Conservation (phyloP, 1,284 basidiomycete species). For the Malassezia japonica region DNA sequence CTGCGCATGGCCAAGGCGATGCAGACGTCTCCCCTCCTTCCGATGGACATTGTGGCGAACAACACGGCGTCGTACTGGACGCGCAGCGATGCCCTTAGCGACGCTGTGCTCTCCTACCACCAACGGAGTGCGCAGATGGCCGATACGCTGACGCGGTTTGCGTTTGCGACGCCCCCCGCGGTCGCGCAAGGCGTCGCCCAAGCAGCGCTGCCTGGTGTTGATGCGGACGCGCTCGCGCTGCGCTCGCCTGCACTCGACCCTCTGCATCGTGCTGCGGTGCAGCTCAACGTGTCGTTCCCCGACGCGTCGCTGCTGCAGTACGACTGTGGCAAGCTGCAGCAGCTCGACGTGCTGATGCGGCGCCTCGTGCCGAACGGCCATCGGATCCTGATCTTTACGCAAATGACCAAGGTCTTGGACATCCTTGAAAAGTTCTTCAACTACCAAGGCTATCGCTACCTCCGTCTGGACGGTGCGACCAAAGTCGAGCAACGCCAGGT, state of each 20-base stretch:
- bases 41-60: slow-evolving; percentile 47
- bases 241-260: slow-evolving; percentile 47
- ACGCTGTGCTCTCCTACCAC: slow-evolving; percentile 54
- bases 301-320: slow-evolving; percentile 83
- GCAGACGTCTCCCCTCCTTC: slow-evolving; percentile 53
- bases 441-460: slow-evolving; percentile 83
- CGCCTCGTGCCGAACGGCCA: slow-evolving; percentile 78
- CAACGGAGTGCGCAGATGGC: slow-evolving; percentile 58
- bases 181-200: slow-evolving; percentile 67
- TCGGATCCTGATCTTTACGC: slow-evolving; percentile 86
- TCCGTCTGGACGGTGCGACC: slow-evolving; percentile 83
- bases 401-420: slow-evolving; percentile 90
- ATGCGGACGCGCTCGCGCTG: slow-evolving; percentile 21
- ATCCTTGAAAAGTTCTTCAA: slow-evolving; percentile 88
- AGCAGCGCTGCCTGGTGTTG: slow-evolving; percentile 55
- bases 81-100: slow-evolving; percentile 55
- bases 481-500: slow-evolving; percentile 93
- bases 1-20: slow-evolving; percentile 20
- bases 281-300: slow-evolving; percentile 86
- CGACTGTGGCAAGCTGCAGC: slow-evolving; percentile 90
- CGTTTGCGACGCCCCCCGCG: slow-evolving; percentile 71
- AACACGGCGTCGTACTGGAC: slow-evolving; percentile 54
- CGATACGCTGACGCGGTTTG: slow-evolving; percentile 62
- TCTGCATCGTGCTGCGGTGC: slow-evolving; percentile 66
- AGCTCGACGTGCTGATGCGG: slow-evolving; percentile 66